phyloP scores from a whole-genome alignment of 176 grass and related monocot species.

The Rhynchospora breviuscula region DNA sequence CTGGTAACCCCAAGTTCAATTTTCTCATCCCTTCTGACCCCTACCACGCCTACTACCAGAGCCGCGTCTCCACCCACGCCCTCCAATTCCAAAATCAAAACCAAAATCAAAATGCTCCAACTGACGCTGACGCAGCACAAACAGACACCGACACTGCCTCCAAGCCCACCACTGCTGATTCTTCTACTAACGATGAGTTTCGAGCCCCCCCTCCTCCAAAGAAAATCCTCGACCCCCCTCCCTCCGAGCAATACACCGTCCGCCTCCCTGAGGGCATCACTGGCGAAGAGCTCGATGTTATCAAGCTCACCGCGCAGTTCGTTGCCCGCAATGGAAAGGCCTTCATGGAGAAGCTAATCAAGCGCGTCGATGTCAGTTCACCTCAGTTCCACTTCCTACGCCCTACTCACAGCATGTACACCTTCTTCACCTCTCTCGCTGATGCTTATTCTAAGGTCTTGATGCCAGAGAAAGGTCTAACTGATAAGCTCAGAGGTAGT shows the following conservation, averaged over 20 bases:
- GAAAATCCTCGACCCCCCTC: conserved; percentile 73
- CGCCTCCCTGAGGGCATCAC: conserved; percentile 78
- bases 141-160: background rate
- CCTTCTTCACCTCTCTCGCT: conserved; percentile 71
- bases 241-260: conserved; percentile 74
- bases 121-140: background rate
- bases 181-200: conserved; percentile 58
- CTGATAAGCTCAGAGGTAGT: conserved; percentile 41
- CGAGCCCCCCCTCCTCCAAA: conserved; percentile 28
- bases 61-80: conserved; percentile 50
- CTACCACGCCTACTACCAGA: conserved; percentile 81
- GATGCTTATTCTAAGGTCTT: conserved; percentile 83
- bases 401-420: conserved; percentile 92
- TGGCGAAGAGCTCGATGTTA: conserved; percentile 81
- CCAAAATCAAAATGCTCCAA: background rate
- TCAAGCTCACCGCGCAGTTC: conserved; percentile 93
- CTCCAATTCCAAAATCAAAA: conserved; percentile 21
- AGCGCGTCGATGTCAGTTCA: conserved; percentile 45
- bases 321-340: conserved; percentile 81
- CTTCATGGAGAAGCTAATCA: conserved; percentile 56
- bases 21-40: conserved; percentile 69
- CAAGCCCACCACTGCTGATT: background rate
- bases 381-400: conserved; percentile 89
- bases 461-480: conserved; percentile 46
- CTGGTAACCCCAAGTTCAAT: conserved; percentile 85